Conservation (phyloP, 208 protist genomes). For the Trichomonas vaginalis region DNA sequence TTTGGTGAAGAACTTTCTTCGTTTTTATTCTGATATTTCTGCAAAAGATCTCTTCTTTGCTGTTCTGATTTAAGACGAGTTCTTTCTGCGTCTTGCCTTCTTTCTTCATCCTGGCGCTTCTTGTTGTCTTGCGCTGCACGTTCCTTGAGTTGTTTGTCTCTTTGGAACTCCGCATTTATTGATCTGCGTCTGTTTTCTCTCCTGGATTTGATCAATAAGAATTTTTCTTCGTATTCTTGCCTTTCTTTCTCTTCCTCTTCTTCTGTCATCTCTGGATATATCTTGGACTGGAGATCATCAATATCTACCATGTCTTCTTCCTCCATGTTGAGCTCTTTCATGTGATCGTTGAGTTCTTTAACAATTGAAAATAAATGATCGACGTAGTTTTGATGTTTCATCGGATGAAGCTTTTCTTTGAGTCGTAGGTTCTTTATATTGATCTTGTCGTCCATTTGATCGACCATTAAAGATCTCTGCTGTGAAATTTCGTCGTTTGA, state of each 20-base stretch:
- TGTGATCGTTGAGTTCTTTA: background rate
- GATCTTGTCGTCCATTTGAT: background rate
- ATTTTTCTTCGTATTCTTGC: background rate
- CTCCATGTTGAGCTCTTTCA: background rate
- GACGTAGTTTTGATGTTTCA: background rate
- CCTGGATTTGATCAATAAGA: background rate
- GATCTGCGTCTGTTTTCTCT: background rate
- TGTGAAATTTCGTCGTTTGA: background rate
- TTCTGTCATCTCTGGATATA: background rate
- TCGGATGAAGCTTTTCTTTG: background rate
- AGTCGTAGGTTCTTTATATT: background rate
- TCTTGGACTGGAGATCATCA: background rate
- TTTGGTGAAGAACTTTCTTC: background rate
- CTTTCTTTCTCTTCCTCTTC: background rate
- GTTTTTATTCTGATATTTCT: background rate
- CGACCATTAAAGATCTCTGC: background rate
- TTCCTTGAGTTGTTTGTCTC: background rate
- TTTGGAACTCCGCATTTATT: background rate
- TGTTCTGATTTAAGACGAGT: background rate
- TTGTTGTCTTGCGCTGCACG: background rate
- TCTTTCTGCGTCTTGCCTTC: background rate
- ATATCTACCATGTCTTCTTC: background rate
- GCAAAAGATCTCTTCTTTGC: background rate
- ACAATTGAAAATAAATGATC: background rate
- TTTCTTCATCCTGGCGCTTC: background rate